A percentile compares a stretch with the other conserved stretches of the same genome.
These are phyloP conservation scores for Lanzia echinophila DNA, from an alignment of 2,329 filamentous ascomycete genomes.

Conservation along the genomic window DNA sequence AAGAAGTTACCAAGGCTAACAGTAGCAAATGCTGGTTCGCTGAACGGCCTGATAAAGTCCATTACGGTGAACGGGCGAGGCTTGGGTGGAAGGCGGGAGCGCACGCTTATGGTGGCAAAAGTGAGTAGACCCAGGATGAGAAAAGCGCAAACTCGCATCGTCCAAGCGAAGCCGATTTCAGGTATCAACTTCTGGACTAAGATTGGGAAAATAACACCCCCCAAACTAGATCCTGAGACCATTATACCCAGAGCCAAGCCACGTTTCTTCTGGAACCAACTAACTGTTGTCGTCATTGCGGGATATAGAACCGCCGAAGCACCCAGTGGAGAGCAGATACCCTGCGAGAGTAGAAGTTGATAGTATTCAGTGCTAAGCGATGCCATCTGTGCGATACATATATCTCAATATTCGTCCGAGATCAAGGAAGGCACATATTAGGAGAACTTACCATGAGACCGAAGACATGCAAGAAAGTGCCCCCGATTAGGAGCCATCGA, in stretches of 20 bases:
- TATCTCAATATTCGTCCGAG: neutral
- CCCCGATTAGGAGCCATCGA: slow-evolving; percentile 32
- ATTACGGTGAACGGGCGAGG: neutral
- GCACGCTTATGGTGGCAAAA: neutral
- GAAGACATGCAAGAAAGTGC: slow-evolving; percentile 43
- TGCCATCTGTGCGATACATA: slow-evolving; percentile 20
- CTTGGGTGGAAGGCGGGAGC: neutral
- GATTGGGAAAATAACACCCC: slow-evolving; percentile 1
- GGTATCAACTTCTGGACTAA: neutral
- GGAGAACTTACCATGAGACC: slow-evolving; percentile 27
- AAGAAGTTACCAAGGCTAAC: neutral
- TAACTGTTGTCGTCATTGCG: neutral
- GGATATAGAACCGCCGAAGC: neutral
- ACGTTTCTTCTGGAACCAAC: neutral
- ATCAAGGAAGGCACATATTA: neutral
- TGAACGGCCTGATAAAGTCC: slow-evolving; percentile 1
- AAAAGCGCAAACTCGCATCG: slow-evolving; percentile 2
- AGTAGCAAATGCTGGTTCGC: neutral
- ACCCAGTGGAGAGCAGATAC: slow-evolving; percentile 37
- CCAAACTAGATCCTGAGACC: neutral
- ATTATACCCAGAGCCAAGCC: neutral
- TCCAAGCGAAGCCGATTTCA: neutral
- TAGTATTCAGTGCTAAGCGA: slow-evolving; percentile 38
- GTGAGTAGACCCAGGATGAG: neutral
- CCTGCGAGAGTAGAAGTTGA: slow-evolving; percentile 48